phyloP scores from a whole-genome alignment of 805 yeast species.

The Danielozyma ontarioensis region DNA sequence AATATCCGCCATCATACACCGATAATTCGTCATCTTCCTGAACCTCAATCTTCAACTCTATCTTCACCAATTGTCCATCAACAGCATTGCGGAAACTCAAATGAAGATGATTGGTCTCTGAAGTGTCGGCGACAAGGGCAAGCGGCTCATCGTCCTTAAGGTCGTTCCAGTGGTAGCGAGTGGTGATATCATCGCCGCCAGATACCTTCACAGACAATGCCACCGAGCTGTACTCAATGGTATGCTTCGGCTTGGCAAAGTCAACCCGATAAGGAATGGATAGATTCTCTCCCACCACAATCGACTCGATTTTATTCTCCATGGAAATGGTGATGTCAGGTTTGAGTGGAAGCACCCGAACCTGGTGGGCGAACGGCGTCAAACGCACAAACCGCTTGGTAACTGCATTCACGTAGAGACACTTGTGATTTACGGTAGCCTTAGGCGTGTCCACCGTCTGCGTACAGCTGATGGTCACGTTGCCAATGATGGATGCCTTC shows the following conservation, averaged over 20 bases:
- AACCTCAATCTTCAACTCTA: conserved; percentile 22
- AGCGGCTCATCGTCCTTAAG: conserved; percentile 38
- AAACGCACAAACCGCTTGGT: conserved; percentile 3
- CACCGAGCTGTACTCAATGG: conserved; percentile 14
- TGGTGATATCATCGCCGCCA: conserved; percentile 9
- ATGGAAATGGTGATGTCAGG: conserved; percentile 18
- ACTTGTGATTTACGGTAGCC: conserved; percentile 1
- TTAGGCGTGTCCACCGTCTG: background rate
- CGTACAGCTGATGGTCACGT: conserved; percentile 7
- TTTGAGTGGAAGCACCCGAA: conserved; percentile 12
- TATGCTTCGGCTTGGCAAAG: conserved; percentile 9
- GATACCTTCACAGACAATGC: conserved; percentile 16
- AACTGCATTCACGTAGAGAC: conserved; percentile 1
- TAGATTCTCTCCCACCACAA: conserved; percentile 29
- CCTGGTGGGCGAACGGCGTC: conserved; percentile 4
- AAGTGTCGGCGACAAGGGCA: conserved; percentile 5
- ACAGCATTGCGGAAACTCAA: conserved; percentile 11
- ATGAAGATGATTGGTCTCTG: conserved; percentile 19
- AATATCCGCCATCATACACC: conserved; percentile 19
- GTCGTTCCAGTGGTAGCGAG: conserved; percentile 28
- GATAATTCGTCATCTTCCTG: conserved; percentile 13
- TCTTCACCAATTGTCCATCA: conserved; percentile 6
- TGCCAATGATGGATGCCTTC: conserved; percentile 7
- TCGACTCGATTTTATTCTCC: conserved; percentile 5
- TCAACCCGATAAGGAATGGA: conserved; percentile 14